Evolutionary conservation across 768 basidiomycete species (phyloP), one percentile per base, ranked within the genome.

Genomic region (Mycena rosella): DNA sequence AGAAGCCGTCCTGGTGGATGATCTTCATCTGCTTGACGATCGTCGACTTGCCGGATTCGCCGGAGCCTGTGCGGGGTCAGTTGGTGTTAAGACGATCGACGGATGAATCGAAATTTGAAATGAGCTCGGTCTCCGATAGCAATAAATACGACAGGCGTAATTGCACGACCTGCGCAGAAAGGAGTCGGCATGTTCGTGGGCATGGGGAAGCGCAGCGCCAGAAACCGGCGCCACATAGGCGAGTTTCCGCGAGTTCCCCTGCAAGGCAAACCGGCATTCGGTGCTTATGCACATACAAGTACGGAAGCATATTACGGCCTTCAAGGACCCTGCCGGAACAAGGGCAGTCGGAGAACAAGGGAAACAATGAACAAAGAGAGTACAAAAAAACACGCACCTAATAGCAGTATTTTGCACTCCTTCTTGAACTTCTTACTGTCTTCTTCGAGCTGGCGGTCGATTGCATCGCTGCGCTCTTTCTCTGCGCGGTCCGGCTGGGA

Each of bases 1-100:
- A 88, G 80, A 96, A 99, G 15, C 96, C 96, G 68, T 91, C 89
- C 78, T 97, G 94, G 78, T 99, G 94, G 54, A 98, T 96, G 64
- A 98, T 96, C 85, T 97, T 98, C 96, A 99, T 98, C 79, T 99
- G 96, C 77, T 99, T 98, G 38, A 98, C 96, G 70, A 99, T 95
- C 0, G 96, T 99, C 5, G 89, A 91, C 81, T 98, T 98, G 8
- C 96, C 97, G 0, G 93, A 94, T 82, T 97, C 96, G 73, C 96
- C 95, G 17, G 96, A 96, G 61, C 96, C 96, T 96, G 72, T 22
- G 47, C 55, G 44, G 17, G 53, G 32, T 52, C 36, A 67, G 34
- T 53, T 22, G 8, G n/a, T 52, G 49, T 11, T 47, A 22, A 44
- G 56, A 57, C 67, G 56, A 68, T 68, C 67, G 56, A 53, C 60